Evolutionary conservation across 441 rosid genomes (phyloP), one percentile per base, ranked within the genome.

Genomic region (Pelargonium fulgidum): DNA sequence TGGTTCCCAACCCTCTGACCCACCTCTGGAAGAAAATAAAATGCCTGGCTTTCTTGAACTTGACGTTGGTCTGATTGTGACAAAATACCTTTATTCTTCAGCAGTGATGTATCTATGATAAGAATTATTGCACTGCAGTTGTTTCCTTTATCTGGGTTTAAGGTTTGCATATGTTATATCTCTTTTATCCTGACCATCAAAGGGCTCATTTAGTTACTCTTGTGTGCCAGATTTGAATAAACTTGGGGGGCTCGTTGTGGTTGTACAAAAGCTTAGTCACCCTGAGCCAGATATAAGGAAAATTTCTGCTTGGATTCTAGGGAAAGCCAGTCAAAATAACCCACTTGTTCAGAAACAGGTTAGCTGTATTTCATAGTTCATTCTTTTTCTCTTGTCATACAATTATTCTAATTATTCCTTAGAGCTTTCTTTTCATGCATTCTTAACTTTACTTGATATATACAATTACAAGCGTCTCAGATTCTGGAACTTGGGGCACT

Each of bases 221-320:
- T 48, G n/a, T 48, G 14, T 80, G 26, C 67, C 85, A 93, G 98
- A 93, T 85, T 77, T 93, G 80, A 77, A 79, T 79, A 91, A 87
- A 82, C 80, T 87, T 66, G 97, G 96, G 65, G 96, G 97, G 16
- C 86, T 87, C 70, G 64, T 59, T 11, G 83, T 81, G 54, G 75
- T 91, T 26, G 70, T 85, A 64, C 76, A 69, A 72, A 82, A 88
- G 78, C 93, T 91, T 63, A 68, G 73, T 78, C 95, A 91, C 73
- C 79, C 83, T 66, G 91, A 91, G 65, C 12, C 88, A 7, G 92
- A 85, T 14, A 78, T 83, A 54, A 84, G 96, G 82, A 91, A 75
- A 75, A 66, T 84, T 72, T 88, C 98, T 72, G 97, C 98, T 36
- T 93, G 99, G 99, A 84, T 93, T 74, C 78, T 93, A 5, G 99